Evolutionary conservation across 179 eudicot species (phyloP).

Genomic region (Patellifolia procumbens): DNA sequence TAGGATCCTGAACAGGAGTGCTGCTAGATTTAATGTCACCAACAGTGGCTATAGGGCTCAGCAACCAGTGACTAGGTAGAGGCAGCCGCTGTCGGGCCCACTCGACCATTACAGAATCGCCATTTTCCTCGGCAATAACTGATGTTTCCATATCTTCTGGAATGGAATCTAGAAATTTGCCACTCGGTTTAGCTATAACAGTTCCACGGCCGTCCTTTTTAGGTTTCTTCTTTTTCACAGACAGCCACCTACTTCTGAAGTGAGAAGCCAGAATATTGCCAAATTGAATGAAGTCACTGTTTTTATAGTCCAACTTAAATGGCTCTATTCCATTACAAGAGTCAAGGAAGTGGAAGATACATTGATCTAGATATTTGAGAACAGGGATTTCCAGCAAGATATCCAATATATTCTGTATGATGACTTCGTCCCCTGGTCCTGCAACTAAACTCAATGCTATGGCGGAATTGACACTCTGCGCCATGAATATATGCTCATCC

Average conservation of each 20-base stretch:
- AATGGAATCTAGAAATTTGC: slow-evolving; percentile 58
- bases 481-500: slow-evolving; percentile 40
- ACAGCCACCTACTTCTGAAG: slow-evolving; percentile 69
- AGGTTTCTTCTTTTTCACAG: slow-evolving; percentile 44
- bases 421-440: slow-evolving; percentile 57
- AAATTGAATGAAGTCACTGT: slow-evolving; percentile 54
- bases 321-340: slow-evolving; percentile 30
- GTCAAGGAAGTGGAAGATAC: slow-evolving; percentile 45
- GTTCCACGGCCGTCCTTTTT: slow-evolving; percentile 27
- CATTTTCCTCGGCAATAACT: slow-evolving; percentile 25
- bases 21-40: slow-evolving; percentile 28
- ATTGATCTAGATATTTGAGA: slow-evolving; percentile 53
- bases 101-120: slow-evolving; percentile 52
- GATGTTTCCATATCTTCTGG: slow-evolving; percentile 56
- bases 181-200: slow-evolving; percentile 29
- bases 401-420: slow-evolving; percentile 54
- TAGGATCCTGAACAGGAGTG: slow-evolving; percentile 26
- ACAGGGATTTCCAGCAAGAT: slow-evolving; percentile 53
- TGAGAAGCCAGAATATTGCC: slow-evolving; percentile 61
- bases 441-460: slow-evolving; percentile 45
- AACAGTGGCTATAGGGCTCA: slow-evolving; percentile 63
- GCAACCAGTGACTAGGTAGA: slow-evolving; percentile 76
- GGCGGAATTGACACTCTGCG: slow-evolving; percentile 52
- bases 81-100: slow-evolving; percentile 93
- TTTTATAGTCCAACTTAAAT: slow-evolving; percentile 45